These are phyloP conservation scores for Trichoderma lentiforme DNA, from an alignment of 2,329 filamentous ascomycete species.

Conservation along the genomic window DNA sequence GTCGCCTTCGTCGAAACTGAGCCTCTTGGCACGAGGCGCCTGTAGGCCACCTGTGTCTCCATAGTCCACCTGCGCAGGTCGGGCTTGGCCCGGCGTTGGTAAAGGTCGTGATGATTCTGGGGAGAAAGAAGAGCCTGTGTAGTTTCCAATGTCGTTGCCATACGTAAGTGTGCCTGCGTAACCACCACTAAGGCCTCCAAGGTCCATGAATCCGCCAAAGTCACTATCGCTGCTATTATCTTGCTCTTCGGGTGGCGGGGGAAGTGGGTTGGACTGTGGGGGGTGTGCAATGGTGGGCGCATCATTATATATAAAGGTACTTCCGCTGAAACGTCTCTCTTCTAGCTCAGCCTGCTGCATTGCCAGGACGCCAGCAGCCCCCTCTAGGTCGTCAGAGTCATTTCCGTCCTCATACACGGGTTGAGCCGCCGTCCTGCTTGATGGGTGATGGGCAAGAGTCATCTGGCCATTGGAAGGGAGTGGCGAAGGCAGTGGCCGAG, in stretches of 20 bases:
- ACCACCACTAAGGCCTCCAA: slow-evolving; percentile 71
- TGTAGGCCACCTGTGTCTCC: slow-evolving; percentile 86
- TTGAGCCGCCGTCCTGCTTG: neutral
- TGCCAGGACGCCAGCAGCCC: slow-evolving; percentile 76
- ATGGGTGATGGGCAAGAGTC: slow-evolving; percentile 36
- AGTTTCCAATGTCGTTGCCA: slow-evolving; percentile 43
- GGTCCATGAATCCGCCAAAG: slow-evolving; percentile 62
- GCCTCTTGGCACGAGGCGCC: slow-evolving; percentile 66
- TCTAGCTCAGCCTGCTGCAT: slow-evolving; percentile 83
- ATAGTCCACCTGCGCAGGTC: slow-evolving; percentile 71
- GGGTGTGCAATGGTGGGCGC: slow-evolving; percentile 20
- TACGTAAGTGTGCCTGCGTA: slow-evolving; percentile 55
- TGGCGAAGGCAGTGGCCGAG: slow-evolving; percentile 36
- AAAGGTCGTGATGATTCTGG: slow-evolving; percentile 48
- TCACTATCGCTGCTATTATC: slow-evolving; percentile 65
- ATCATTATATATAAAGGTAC: slow-evolving; percentile 32
- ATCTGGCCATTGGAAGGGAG: slow-evolving; percentile 42
- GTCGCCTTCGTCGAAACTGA: slow-evolving; percentile 92
- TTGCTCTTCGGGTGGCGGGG: slow-evolving; percentile 50
- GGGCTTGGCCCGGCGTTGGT: slow-evolving; percentile 40
- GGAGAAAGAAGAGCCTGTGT: slow-evolving; percentile 38
- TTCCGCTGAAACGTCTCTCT: slow-evolving; percentile 48
- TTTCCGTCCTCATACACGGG: slow-evolving; percentile 40
- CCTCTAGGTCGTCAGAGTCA: slow-evolving; percentile 86
- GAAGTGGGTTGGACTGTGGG: slow-evolving; percentile 34